Evolutionary conservation across 2,329 filamentous ascomycete genomes (phyloP).

Genomic region (Hymenoscyphus linearis): DNA sequence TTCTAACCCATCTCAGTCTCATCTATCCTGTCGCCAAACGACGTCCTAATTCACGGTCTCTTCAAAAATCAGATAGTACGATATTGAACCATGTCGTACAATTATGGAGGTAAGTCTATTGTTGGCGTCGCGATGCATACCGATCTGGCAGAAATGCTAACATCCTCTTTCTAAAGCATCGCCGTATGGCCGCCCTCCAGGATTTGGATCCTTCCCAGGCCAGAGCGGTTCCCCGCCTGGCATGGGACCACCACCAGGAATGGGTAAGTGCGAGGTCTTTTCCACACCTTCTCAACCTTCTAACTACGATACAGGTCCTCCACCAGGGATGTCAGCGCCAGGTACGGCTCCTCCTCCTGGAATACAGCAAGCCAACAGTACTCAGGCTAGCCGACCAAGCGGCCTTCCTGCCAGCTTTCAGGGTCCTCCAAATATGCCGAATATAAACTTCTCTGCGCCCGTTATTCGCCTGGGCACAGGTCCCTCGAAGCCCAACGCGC

Average conservation of each 20-base stretch:
- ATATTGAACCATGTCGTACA: constrained; percentile 29
- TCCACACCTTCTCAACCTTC: constrained; percentile 8
- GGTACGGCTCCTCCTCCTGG: constrained; percentile 75
- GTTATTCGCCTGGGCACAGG: constrained; percentile 89
- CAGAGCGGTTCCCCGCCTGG: constrained; percentile 52
- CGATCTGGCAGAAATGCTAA: constrained; percentile 11
- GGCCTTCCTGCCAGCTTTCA: constrained; percentile 80
- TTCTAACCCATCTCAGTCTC: constrained; percentile 1
- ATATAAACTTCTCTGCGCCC: constrained; percentile 96
- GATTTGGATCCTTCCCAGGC: constrained; percentile 66
- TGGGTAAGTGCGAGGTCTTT: constrained; percentile 54
- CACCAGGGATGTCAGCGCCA: constrained; percentile 77
- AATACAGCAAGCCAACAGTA: constrained; percentile 67
- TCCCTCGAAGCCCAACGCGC: constrained; percentile 53
- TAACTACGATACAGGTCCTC: constrained; percentile 50
- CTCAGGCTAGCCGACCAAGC: constrained; percentile 74
- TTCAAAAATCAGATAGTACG: neutral
- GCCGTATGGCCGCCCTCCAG: constrained; percentile 66
- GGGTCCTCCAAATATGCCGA: constrained; percentile 84
- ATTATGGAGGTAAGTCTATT: constrained; percentile 30
- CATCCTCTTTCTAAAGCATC: constrained; percentile 21
- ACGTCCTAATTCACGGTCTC: neutral
- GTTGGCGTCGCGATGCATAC: neutral
- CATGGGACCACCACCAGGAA: constrained; percentile 73
- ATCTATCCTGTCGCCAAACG: neutral